Conservation (phyloP, 2,329 filamentous ascomycete genomes). For the Sclerotinia minor region DNA sequence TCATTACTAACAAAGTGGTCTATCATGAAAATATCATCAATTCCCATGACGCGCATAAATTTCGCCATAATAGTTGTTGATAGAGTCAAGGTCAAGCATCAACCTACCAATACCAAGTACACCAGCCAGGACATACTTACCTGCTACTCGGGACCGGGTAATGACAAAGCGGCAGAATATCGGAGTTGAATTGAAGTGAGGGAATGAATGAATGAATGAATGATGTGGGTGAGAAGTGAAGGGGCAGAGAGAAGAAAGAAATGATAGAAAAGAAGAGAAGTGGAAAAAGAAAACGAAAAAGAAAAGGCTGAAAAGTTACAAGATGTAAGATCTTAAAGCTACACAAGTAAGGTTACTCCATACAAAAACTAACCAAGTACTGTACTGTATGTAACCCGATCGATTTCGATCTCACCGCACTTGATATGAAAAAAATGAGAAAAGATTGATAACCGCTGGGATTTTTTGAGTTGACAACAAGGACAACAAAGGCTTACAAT, state of each 20-base stretch:
- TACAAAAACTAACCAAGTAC: too few relatives aligned
- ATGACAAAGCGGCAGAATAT: not conserved
- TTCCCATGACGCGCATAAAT: constrained; percentile 4
- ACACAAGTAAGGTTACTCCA: too few relatives aligned
- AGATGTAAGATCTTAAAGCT: not conserved
- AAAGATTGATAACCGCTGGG: too few relatives aligned
- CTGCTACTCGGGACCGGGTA: too few relatives aligned
- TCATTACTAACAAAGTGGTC: too few relatives aligned
- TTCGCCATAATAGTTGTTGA: not conserved
- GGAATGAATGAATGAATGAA: too few relatives aligned
- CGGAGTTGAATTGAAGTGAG: not conserved
- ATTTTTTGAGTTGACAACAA: too few relatives aligned
- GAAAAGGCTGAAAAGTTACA: not conserved
- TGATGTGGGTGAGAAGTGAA: too few relatives aligned
- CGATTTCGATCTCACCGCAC: constrained; percentile 3
- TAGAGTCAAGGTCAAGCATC: too few relatives aligned
- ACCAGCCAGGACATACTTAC: too few relatives aligned
- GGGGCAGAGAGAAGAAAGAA: not conserved
- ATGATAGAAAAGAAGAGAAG: not conserved
- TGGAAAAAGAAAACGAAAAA: not conserved
- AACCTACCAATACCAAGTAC: too few relatives aligned
- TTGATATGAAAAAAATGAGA: not conserved
- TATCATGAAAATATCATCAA: not conserved
- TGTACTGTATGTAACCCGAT: not conserved
- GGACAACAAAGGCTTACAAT: too few relatives aligned